Percentiles rank a stretch among this genome's conserved stretches.
Evolutionary conservation across 1,284 basidiomycete genomes (phyloP).

Genomic region (Paramarasmius palmivorus): DNA sequence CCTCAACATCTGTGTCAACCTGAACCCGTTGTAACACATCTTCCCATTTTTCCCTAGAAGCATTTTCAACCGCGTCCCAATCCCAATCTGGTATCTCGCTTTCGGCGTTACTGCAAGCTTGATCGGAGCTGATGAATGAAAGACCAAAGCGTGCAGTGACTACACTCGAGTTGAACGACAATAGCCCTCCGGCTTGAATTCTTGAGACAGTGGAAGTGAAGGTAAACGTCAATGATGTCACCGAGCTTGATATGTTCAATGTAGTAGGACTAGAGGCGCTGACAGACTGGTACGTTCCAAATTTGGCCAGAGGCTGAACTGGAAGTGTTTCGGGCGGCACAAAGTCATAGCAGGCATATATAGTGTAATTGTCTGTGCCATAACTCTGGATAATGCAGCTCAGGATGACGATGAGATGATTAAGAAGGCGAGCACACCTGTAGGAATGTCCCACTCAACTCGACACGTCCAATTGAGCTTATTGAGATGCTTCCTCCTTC

Average conservation of each 20-base stretch:
- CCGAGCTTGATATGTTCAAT: constrained; percentile 32
- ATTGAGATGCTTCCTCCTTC: constrained; percentile 43
- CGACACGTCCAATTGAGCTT: constrained; percentile 31
- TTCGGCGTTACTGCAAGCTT: constrained; percentile 49
- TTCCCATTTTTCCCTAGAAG: constrained; percentile 42
- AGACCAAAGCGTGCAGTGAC: constrained; percentile 46
- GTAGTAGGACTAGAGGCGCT: constrained; percentile 32
- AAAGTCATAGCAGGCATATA: constrained; percentile 50
- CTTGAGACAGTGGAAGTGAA: constrained; percentile 33
- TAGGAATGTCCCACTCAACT: constrained; percentile 42
- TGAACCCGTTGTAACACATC: constrained; percentile 38
- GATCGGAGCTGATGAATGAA: constrained; percentile 41
- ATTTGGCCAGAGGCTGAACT: constrained; percentile 24
- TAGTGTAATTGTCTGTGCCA: constrained; percentile 49
- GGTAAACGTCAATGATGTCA: constrained; percentile 35
- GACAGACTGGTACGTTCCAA: constrained; percentile 41
- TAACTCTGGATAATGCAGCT: constrained; percentile 36
- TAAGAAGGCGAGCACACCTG: constrained; percentile 29
- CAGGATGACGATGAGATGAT: neutral
- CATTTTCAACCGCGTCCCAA: constrained; percentile 39
- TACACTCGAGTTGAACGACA: constrained; percentile 35
- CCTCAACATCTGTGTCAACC: constrained; percentile 36
- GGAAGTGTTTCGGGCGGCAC: constrained; percentile 21
- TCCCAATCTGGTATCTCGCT: constrained; percentile 45
- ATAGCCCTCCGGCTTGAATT: constrained; percentile 44